Percentiles rank a stretch among this genome's conserved stretches.
These are phyloP conservation scores for Beauveria bassiana DNA, from an alignment of 2,329 filamentous ascomycete genomes.

Conservation along the genomic window DNA sequence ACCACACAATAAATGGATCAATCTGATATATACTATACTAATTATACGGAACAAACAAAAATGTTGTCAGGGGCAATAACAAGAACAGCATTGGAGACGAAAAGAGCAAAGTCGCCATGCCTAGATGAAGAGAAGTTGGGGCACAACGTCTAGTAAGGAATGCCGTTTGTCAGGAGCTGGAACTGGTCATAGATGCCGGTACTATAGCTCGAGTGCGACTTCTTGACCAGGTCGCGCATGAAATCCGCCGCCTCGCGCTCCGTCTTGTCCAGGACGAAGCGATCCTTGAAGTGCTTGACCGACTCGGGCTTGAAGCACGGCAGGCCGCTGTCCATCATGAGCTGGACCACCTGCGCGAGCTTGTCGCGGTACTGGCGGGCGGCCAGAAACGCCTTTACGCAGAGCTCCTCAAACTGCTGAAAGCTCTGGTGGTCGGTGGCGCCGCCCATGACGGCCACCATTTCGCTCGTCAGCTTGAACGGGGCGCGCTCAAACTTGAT, in stretches of 20 bases:
- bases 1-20: not conserved
- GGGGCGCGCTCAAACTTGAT: constrained; percentile 96
- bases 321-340: constrained; percentile 94
- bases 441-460: constrained; percentile 98
- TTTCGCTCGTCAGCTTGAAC: constrained; percentile 95
- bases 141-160: constrained; percentile 65
- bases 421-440: constrained; percentile 78
- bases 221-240: constrained; percentile 81
- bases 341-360: constrained; percentile 76
- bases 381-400: constrained; percentile 90
- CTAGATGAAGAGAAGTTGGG: not conserved
- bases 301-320: constrained; percentile 98
- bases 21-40: not conserved
- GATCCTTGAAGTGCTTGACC: constrained; percentile 81
- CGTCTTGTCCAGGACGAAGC: constrained; percentile 85
- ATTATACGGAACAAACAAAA: not conserved
- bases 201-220: constrained; percentile 82
- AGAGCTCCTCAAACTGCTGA: constrained; percentile 93
- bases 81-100: no score
- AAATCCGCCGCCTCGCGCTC: constrained; percentile 93
- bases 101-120: not conserved
- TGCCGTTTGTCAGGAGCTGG: constrained; percentile 93
- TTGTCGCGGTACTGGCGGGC: constrained; percentile 81
- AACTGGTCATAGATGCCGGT: constrained; percentile 98
- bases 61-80: not conserved